Evolutionary conservation across 768 basidiomycete genomes (phyloP).

Genomic region (Ramaria sp.): DNA sequence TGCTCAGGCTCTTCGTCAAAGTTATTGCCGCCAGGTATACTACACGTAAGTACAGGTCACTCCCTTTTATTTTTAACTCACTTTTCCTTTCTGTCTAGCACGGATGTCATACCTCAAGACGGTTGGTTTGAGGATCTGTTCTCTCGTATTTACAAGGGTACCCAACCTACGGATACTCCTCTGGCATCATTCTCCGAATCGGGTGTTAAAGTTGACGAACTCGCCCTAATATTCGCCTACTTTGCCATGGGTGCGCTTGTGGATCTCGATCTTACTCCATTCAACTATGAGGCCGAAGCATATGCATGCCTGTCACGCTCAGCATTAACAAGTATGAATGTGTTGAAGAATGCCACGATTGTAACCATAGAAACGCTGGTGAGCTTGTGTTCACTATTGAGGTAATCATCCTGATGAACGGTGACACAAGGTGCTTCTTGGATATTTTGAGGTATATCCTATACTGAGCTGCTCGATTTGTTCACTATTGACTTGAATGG

Average conservation of each 20-base stretch:
- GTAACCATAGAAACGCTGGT: slow-evolving; percentile 65
- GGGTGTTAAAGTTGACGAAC: slow-evolving; percentile 25
- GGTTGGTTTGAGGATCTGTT: slow-evolving; percentile 8
- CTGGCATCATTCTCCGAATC: slow-evolving; percentile 2
- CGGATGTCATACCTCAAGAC: slow-evolving; percentile 2
- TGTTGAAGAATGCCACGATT: slow-evolving; percentile 60
- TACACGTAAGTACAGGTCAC: neutral
- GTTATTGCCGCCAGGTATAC: slow-evolving; percentile 3
- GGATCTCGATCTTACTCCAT: slow-evolving; percentile 46
- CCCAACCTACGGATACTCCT: slow-evolving; percentile 1
- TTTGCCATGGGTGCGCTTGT: slow-evolving; percentile 53
- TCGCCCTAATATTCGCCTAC: slow-evolving; percentile 44
- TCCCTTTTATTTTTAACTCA: neutral
- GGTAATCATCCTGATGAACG: neutral
- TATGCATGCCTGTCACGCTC: slow-evolving; percentile 55
- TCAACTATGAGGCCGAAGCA: slow-evolving; percentile 49
- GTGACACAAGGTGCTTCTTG: neutral
- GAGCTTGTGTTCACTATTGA: slow-evolving; percentile 35
- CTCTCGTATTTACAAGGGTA: neutral
- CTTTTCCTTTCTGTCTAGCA: neutral
- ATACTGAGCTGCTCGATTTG: neutral
- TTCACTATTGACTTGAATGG: neutral
- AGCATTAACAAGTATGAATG: slow-evolving; percentile 51
- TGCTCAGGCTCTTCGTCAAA: slow-evolving; percentile 3
- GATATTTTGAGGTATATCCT: slow-evolving; percentile 7